Conservation (phyloP, 768 basidiomycete species). For the Pisolithus microcarpus region DNA sequence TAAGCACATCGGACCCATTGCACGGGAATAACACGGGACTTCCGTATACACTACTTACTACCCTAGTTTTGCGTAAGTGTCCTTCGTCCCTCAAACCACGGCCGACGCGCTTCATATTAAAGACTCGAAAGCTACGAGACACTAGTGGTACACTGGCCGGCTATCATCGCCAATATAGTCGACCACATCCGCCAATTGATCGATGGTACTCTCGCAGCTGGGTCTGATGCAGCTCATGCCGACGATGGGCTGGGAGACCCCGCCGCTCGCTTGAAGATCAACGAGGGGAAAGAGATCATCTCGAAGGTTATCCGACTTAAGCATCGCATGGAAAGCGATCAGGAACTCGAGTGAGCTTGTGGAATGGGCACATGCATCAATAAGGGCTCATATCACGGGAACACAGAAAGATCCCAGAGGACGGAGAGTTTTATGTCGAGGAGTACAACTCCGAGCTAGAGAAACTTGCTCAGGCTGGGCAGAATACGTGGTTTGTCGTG, state of each 20-base stretch:
- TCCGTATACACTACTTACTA: too few relatives aligned
- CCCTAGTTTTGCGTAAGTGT: slow-evolving; percentile 56
- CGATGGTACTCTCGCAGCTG: slow-evolving; percentile 46
- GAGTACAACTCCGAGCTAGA: slow-evolving; percentile 74
- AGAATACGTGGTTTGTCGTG: slow-evolving; percentile 81
- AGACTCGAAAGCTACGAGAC: slow-evolving; percentile 57
- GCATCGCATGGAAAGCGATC: slow-evolving; percentile 82
- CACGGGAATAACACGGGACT: too few relatives aligned
- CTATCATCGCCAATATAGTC: slow-evolving; percentile 76
- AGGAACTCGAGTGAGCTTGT: slow-evolving; percentile 50
- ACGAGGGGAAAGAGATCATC: slow-evolving; percentile 78
- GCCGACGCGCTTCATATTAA: background rate
- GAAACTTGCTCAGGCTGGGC: slow-evolving; percentile 36
- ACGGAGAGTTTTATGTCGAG: slow-evolving; percentile 62
- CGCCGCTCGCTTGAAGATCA: slow-evolving; percentile 36
- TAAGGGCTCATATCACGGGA: background rate
- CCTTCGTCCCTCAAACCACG: background rate
- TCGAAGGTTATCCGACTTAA: slow-evolving; percentile 69
- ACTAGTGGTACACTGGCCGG: slow-evolving; percentile 71
- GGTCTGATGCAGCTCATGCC: slow-evolving; percentile 19
- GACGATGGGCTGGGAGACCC: slow-evolving; percentile 7
- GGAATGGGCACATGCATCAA: background rate
- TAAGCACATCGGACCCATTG: too few relatives aligned
- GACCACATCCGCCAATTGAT: slow-evolving; percentile 67
- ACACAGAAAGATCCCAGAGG: slow-evolving; percentile 59